Evolutionary conservation across 2,329 filamentous ascomycete species (phyloP).

Genomic region (Taxawa tesnikishii): DNA sequence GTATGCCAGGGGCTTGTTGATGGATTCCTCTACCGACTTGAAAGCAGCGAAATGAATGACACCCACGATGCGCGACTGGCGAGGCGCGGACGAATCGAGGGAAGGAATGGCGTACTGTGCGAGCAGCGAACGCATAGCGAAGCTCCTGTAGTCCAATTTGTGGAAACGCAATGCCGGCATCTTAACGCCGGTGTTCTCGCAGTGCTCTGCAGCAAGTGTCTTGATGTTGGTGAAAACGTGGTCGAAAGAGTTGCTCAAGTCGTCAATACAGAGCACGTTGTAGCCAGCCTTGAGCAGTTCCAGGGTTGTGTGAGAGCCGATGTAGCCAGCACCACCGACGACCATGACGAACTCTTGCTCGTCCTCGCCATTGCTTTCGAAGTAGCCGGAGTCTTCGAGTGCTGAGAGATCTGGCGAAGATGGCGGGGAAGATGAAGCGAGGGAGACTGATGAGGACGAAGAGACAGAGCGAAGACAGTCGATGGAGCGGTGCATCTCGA

Average conservation of each 20-base stretch:
- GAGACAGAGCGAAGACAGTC: no score
- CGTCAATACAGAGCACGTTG: conserved; percentile 37
- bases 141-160: conserved; percentile 21
- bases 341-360: no score
- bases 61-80: conserved; percentile 41
- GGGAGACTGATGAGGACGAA: no score
- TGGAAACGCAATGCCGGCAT: conserved; percentile 34
- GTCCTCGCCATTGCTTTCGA: no score
- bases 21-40: conserved; percentile 55
- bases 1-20: conserved; percentile 47
- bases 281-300: conserved; percentile 42
- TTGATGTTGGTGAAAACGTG: conserved; percentile 24
- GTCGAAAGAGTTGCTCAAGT: conserved; percentile 33
- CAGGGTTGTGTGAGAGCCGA: conserved; percentile 43
- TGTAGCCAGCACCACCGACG: conserved; percentile 15
- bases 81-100: conserved; percentile 14
- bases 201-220: conserved; percentile 23
- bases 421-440: no score
- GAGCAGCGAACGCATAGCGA: conserved; percentile 23
- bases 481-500: no score
- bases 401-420: no score
- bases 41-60: conserved; percentile 61
- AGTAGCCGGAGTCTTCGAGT: no score
- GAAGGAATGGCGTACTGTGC: conserved; percentile 18
- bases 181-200: conserved; percentile 24